Base-by-base conservation (phyloP, 352 stramenopile species). In the Pythium utonaiense region DNA sequence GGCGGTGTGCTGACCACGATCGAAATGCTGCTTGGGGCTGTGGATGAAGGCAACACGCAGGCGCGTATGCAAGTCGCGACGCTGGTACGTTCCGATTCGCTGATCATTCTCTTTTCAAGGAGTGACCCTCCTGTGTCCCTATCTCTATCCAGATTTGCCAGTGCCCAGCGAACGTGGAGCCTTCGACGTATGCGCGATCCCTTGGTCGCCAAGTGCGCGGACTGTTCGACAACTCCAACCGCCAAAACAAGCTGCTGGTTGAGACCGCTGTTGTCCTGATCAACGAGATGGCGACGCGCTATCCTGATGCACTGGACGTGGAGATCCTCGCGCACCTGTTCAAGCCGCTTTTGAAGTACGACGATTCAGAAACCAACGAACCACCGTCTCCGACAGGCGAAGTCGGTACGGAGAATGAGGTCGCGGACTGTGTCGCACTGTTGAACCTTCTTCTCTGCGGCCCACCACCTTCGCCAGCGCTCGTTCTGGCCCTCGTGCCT, bases 31-130 rank as follows among this genome's bases (percentile, higher is more conserved):
- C 72, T 93, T 13, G 73, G 78, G 24, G 65, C 69, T 0, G 84
- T 95, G 24, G 83, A 92, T 24, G 84, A 91, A 36, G 86, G 86
- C 60, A 93, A 94, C 62, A 93, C 86, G 1, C 86, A 93, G 66
- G 86, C 86, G 33, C 77, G 84, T 44, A 75, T 93, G 62, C 84
- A 94, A 57, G 83, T 95, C 53, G 83, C 78, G 8, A 89, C 66
- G 40, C 63, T 95, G 48, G 76, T 87, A 58, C 24, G n/a, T n/a
- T n/a, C n/a, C n/a, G n/a, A n/a, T n/a, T n/a, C n/a, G n/a, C n/a
- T n/a, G n/a, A n/a, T n/a, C n/a, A n/a, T n/a, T n/a, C n/a, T n/a
- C n/a, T n/a, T n/a, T n/a, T n/a, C n/a, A n/a, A n/a, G n/a, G n/a
- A n/a, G n/a, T n/a, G n/a, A n/a, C n/a, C n/a, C n/a, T n/a, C n/a